Evolutionary conservation across 495 filamentous ascomycete species (phyloP), one percentile per base, ranked within the genome.

Genomic region (Neurospora sp.): DNA sequence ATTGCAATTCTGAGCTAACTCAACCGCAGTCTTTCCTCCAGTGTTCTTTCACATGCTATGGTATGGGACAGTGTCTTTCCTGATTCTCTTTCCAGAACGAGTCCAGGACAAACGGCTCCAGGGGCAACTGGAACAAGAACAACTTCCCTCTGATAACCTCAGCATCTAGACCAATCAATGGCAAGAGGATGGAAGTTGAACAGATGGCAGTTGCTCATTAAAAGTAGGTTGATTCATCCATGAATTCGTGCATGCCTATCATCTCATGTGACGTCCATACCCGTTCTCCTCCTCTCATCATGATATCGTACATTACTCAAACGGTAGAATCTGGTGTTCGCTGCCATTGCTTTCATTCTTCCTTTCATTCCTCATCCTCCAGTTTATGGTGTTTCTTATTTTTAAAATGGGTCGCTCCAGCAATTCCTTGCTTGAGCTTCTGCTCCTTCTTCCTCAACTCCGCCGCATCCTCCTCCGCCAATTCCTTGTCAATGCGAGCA

Each of bases 401-500:
- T 65, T 14, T 16, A 0, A 16, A 65, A 35, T 65, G 53, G 14
- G 6, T 35, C 27, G 53, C 53, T 35, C 53, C 53, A 17, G 53
- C 27, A 16, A 65, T 65, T 2, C 12, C 27, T 8, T 65, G 44
- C 72, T 48, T 35, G 41, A 8, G 70, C 72, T 74, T 69, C 38
- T 41, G 68, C 7, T 74, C 35, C 71, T 76, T 80, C 59, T 71
- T 77, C 53, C 22, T 59, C n/a, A 80, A 8, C 69, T 65, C 73
- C 1, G 37, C 77, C 20, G 75, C 73, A 17, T 80, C 78, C 27
- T 80, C 77, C 22, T 72, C 71, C 39, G 65, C 42, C 20, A 79
- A 37, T 53, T 79, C 75, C 68, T 78, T 78, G 74, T 79, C 78
- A 35, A 76, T 78, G 7, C 69, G 68, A 22, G 76, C 78, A 27